Evolutionary conservation across 441 rosid species (phyloP).

Genomic region (Lepidium campestre): DNA sequence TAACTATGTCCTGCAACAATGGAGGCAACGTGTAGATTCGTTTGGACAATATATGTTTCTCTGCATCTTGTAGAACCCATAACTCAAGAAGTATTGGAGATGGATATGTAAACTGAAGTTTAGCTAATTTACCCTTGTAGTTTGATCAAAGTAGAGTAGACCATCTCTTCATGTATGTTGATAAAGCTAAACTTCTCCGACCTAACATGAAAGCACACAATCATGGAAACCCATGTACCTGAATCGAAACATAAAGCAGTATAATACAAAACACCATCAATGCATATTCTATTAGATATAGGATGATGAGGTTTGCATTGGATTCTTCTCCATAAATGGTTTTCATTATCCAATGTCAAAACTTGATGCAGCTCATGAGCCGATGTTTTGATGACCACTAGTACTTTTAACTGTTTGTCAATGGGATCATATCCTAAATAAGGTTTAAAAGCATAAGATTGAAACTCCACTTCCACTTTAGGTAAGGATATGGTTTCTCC

Average conservation of each 20-base stretch:
- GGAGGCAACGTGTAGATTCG: not conserved
- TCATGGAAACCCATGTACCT: not conserved
- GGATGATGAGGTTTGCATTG: not conserved
- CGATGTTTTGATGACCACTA: too few relatives aligned
- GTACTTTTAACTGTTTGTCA: too few relatives aligned
- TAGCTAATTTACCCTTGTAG: conserved; percentile 6
- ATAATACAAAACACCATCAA: conserved; percentile 1
- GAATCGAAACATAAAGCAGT: not conserved
- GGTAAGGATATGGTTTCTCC: too few relatives aligned
- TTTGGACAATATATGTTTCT: not conserved
- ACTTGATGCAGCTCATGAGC: too few relatives aligned
- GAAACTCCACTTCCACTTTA: too few relatives aligned
- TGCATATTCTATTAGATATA: not conserved
- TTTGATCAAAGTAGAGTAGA: not conserved
- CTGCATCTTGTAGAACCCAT: not conserved
- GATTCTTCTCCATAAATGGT: not conserved
- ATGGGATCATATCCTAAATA: too few relatives aligned
- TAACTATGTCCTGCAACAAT: not conserved
- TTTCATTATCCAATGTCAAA: not conserved
- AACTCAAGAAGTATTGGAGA: not conserved
- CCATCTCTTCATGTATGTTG: not conserved
- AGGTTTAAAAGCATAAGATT: too few relatives aligned
- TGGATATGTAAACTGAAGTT: not conserved
- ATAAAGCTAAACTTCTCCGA: not conserved
- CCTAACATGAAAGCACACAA: not conserved